Conservation (phyloP, 1,139 yeast species). For the Candida sp. region DNA sequence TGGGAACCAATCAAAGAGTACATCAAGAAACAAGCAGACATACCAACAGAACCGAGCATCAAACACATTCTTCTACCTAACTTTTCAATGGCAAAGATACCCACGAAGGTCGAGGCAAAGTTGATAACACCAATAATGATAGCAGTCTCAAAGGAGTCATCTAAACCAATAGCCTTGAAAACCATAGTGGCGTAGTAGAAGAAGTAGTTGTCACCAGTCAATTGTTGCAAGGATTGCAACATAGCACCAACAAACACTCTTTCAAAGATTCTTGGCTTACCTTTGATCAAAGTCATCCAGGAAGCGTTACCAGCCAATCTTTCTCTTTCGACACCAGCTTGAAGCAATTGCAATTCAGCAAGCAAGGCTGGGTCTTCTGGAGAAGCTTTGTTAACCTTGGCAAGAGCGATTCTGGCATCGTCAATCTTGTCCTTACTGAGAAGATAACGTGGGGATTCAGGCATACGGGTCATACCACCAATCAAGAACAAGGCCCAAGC, state of each 20-base stretch:
- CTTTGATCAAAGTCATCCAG: slow-evolving; percentile 68
- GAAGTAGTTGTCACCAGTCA: slow-evolving; percentile 82
- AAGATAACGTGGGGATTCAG: slow-evolving; percentile 66
- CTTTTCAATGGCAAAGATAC: slow-evolving; percentile 67
- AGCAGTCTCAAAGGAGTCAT: slow-evolving; percentile 78
- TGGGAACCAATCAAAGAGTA: slow-evolving; percentile 66
- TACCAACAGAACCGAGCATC: slow-evolving; percentile 48
- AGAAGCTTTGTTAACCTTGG: slow-evolving; percentile 66
- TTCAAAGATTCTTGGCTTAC: slow-evolving; percentile 68
- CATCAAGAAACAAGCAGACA: slow-evolving; percentile 63
- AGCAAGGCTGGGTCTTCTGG: slow-evolving; percentile 61
- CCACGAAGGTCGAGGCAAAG: slow-evolving; percentile 73
- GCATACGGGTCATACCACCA: slow-evolving; percentile 59
- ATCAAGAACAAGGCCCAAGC: slow-evolving; percentile 59
- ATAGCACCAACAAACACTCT: slow-evolving; percentile 69
- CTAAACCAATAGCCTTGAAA: slow-evolving; percentile 79
- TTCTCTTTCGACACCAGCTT: slow-evolving; percentile 68
- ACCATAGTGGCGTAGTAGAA: slow-evolving; percentile 83
- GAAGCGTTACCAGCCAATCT: slow-evolving; percentile 65
- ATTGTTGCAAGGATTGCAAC: slow-evolving; percentile 74
- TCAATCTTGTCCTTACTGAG: slow-evolving; percentile 40
- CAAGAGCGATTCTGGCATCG: slow-evolving; percentile 55
- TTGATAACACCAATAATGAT: slow-evolving; percentile 81
- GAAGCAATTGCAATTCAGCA: slow-evolving; percentile 61
- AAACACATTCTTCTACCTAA: slow-evolving; percentile 74